A percentile compares a stretch with the other conserved stretches of the same genome.
phyloP scores from a whole-genome alignment of 345 rosid genomes.

The Dimocarpus longan region DNA sequence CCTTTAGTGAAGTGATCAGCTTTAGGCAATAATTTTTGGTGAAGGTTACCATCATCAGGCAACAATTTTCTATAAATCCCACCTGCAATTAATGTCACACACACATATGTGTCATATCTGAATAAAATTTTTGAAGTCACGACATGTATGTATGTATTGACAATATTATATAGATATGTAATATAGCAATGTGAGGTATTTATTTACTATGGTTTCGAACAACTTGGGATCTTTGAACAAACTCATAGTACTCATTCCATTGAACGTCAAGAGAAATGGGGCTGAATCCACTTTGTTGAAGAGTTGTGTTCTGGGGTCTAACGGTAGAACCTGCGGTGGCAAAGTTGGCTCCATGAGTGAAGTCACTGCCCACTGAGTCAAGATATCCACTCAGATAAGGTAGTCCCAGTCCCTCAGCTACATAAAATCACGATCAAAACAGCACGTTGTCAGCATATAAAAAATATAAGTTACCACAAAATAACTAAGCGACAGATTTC shows the following conservation, averaged over 20 bases:
- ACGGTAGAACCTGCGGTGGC: slow-evolving; percentile 93
- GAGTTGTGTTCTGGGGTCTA: slow-evolving; percentile 71
- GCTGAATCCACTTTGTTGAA: slow-evolving; percentile 74
- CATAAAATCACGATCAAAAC: neutral
- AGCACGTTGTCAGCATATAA: neutral
- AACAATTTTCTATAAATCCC: slow-evolving; percentile 44
- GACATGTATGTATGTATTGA: neutral
- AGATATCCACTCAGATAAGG: slow-evolving; percentile 78
- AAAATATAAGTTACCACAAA: too few relatives aligned
- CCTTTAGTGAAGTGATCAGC: slow-evolving; percentile 46
- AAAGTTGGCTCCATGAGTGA: slow-evolving; percentile 83
- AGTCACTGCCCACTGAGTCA: slow-evolving; percentile 78
- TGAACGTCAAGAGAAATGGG: slow-evolving; percentile 84
- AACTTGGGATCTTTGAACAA: slow-evolving; percentile 60
- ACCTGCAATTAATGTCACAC: slow-evolving; percentile 27
- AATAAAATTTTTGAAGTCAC: neutral
- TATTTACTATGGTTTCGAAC: slow-evolving; percentile 47
- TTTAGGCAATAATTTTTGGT: slow-evolving; percentile 43
- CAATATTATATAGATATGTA: neutral
- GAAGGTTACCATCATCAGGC: slow-evolving; percentile 48
- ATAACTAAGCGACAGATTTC: neutral
- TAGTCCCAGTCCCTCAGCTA: slow-evolving; percentile 62
- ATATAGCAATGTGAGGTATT: neutral
- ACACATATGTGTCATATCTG: neutral
- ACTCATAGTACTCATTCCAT: slow-evolving; percentile 51